Conservation (phyloP, 169 alveolate genomes). For the Plasmodium vinckei region DNA sequence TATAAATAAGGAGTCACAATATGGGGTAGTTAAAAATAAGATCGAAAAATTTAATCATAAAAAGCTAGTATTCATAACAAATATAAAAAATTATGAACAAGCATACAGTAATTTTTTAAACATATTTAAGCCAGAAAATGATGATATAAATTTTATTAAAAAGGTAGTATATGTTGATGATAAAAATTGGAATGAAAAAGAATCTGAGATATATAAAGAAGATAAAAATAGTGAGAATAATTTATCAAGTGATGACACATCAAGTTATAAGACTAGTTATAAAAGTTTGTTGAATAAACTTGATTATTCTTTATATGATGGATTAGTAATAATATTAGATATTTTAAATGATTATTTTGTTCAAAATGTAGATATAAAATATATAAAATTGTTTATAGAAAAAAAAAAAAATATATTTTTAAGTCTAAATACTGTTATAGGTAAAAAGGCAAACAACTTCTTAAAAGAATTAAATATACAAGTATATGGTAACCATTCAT, state of each 20-base stretch:
- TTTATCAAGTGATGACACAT: background rate
- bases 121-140: background rate
- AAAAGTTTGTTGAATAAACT: background rate
- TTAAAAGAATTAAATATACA: conserved; percentile 23
- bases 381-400: conserved; percentile 36
- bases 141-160: conserved; percentile 1
- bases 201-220: background rate
- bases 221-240: background rate
- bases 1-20: background rate
- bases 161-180: conserved; percentile 10
- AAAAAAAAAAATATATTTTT: conserved; percentile 57
- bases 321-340: conserved; percentile 41
- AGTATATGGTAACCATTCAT: conserved; percentile 36
- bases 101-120: conserved; percentile 18
- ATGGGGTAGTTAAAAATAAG: conserved; percentile 45
- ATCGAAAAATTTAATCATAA: conserved; percentile 23
- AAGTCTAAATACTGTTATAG: conserved; percentile 51
- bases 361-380: conserved; percentile 9
- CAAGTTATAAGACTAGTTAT: background rate
- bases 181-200: background rate
- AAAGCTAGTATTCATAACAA: conserved; percentile 36
- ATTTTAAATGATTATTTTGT: conserved; percentile 33
- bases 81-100: conserved; percentile 14
- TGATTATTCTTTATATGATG: conserved; percentile 44
- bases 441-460: conserved; percentile 37